Base-by-base conservation (phyloP, 208 protist species). In the Angomonas ambiguus region DNA sequence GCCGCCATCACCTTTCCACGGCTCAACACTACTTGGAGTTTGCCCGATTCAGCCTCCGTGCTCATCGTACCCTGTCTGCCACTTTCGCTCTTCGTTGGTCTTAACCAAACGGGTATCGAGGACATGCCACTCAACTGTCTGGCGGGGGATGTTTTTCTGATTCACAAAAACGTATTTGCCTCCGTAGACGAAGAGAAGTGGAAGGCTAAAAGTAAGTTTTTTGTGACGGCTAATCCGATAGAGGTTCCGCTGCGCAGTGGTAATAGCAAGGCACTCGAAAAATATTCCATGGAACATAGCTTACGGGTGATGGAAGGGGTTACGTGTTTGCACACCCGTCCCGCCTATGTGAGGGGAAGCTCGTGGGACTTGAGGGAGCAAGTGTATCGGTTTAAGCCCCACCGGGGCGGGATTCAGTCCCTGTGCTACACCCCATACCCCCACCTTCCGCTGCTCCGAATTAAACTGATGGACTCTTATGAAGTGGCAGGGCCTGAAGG, bases 391-490 rank as follows among this genome's bases (percentile, higher is more conserved):
- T 92, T 87, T 71, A 77, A 76, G 30, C 80, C 86, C 8, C 72
- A 80, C 66, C 76, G 82, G 16, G 86, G 86, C 32, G 86, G 86
- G 0, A 64, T 82, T 35, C 78, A 84, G 60, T 83, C 80, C 4
- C 68, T 92, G 13, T 92, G 86, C 70, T 88, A 83, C 69, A 67
- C 73, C 28, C 82, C 82, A 6, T 92, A 79, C 63, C 86, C 79
- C 1, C 74, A 89, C 59, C 73, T 85, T 38, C 80, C 86, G 8
- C 69, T 79, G 30, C 64, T 92, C 65, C 64, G 75, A 60, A 24
- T 92, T 20, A 83, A 88, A 71, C 33, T 92, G 60, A 73, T 77
- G 61, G 59, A 82, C 62, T 85, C 80, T 58, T 80, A 85, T 65
- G 72, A 82, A 55, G 76, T 92, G 25, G 76, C 79, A 1, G 86